Percentiles rank a stretch among this genome's conserved stretches.
These are phyloP conservation scores for Syzygium malaccense DNA, from an alignment of 441 rosid genomes.

Conservation along the genomic window DNA sequence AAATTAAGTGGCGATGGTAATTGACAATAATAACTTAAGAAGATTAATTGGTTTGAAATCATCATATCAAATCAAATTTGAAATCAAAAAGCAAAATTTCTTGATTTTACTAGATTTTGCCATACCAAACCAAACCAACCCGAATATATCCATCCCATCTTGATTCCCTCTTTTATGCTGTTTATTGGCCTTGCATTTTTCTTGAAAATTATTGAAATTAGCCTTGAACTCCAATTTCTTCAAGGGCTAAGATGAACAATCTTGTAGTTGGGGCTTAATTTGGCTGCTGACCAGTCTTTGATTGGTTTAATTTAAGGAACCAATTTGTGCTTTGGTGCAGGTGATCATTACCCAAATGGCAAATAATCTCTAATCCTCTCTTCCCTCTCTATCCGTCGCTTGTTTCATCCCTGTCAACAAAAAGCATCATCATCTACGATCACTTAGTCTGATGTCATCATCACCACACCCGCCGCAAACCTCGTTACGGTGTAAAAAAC, in stretches of 20 bases:
- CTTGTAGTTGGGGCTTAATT: neutral
- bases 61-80: rapidly evolving
- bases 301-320: neutral
- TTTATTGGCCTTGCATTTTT: neutral
- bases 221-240: neutral
- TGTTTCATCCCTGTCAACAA: too few relatives aligned
- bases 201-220: too few relatives aligned
- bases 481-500: too few relatives aligned
- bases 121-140: neutral
- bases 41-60: neutral
- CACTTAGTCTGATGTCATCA: neutral
- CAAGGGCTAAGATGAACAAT: neutral
- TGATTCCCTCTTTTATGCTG: neutral
- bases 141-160: neutral
- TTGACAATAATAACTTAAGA: too few relatives aligned
- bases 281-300: neutral
- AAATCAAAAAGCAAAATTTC: too few relatives aligned
- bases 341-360: too few relatives aligned
- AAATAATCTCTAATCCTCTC: too few relatives aligned
- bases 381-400: too few relatives aligned
- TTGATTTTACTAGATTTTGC: neutral
- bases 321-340: too few relatives aligned
- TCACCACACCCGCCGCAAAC: neutral
- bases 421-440: too few relatives aligned
- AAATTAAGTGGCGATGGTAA: rapidly evolving